Evolutionary conservation across 257 asterid genomes (phyloP), one percentile per base, ranked within the genome.

Genomic region (Henckelia pumila): DNA sequence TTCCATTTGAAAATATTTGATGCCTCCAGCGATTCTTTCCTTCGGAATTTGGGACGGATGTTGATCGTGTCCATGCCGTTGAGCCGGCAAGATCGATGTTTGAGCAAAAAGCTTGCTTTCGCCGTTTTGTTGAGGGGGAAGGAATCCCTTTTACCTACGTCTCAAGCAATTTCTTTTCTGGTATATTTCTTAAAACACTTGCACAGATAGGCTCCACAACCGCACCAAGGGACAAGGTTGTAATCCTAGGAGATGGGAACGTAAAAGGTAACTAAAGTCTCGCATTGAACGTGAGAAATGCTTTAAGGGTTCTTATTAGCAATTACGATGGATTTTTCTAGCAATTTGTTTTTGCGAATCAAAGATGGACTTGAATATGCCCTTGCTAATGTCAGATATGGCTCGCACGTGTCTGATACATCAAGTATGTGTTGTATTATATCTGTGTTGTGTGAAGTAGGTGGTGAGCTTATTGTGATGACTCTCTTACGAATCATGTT

Each of bases 11-110:
- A 35, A 35, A 2, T 35, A 8, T 35, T 35, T 64, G 64, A 32
- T 64, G 56, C 63, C 63, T 33, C 19, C 71, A 85, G 92, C 71
- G 85, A 29, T 85, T 83, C 80, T 73, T 81, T 56, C 88, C 88
- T 17, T 83, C 88, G 4, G 92, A 83, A 60, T 85, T 80, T 71
- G 88, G 87, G 28, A 81, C 67, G 22, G 85, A 85, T 59, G 85
- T 66, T 24, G 92, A 85, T 69, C 85, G 82, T 52, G 77, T 67
- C 30, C 83, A 81, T 71, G 73, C 82, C 26, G 81, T 83, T 21
- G 85, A 77, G 80, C 88, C 89, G 0, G 87, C 88, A 40, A 78
- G 77, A 59, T 52, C 83, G 2, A 63, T 44, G 29, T 81, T 71
- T 50, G 72, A n/a, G 4, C 73, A 70, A 37, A 83, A 86, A 75